Conservation (phyloP, 2,329 filamentous ascomycete species). For the Aspergillus sp. region DNA sequence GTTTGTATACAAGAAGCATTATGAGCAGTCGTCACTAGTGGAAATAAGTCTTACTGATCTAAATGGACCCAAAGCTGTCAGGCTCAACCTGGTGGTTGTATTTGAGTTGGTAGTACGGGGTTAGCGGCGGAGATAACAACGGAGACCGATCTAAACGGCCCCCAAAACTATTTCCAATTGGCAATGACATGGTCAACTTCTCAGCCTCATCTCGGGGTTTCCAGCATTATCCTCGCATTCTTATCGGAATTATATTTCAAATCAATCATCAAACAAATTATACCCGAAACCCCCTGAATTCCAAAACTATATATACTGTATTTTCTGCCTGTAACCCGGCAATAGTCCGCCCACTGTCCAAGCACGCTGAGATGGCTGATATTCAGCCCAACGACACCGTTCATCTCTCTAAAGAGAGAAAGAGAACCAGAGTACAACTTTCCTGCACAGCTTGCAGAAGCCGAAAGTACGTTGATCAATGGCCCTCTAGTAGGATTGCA, state of each 20-base stretch:
- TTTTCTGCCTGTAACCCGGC: neutral
- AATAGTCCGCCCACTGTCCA: neutral
- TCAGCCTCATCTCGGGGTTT: neutral
- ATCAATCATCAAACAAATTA: neutral
- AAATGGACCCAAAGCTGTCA: neutral
- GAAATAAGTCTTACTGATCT: neutral
- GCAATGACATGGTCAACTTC: neutral
- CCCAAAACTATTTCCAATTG: neutral
- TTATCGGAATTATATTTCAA: neutral
- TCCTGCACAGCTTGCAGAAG: slow-evolving; percentile 39
- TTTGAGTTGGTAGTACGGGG: neutral
- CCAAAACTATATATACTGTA: neutral
- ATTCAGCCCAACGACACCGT: neutral
- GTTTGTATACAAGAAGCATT: neutral
- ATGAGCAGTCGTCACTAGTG: neutral
- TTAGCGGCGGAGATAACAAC: slow-evolving; percentile 3
- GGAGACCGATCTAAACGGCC: neutral
- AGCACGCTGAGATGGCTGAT: neutral
- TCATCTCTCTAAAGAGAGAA: slow-evolving; percentile 21
- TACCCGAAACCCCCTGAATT: neutral
- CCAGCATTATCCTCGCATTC: neutral
- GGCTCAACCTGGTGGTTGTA: no score
- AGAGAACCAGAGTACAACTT: slow-evolving; percentile 38
- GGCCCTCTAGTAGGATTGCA: neutral
- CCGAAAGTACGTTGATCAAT: slow-evolving; percentile 29